Conservation (phyloP, 2,329 filamentous ascomycete genomes). For the Beauveria sp. region DNA sequence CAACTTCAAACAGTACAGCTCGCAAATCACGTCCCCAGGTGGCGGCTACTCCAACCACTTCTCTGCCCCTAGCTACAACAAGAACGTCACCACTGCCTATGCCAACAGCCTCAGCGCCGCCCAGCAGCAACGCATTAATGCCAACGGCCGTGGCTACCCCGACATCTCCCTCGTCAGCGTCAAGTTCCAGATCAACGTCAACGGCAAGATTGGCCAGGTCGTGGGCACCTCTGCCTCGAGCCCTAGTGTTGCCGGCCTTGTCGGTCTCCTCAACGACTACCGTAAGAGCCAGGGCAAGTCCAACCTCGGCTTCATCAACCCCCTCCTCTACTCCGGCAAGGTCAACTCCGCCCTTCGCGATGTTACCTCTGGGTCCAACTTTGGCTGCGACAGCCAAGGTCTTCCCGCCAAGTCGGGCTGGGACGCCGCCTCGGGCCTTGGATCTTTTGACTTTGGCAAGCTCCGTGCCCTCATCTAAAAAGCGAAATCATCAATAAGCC, state of each 20-base stretch:
- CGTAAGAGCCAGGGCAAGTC: conserved; percentile 6
- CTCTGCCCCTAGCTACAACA: conserved; percentile 2
- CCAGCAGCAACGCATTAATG: neutral
- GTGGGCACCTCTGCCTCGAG: conserved; percentile 9
- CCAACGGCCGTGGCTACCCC: conserved; percentile 7
- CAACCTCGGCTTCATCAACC: conserved; percentile 10
- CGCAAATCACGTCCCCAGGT: neutral
- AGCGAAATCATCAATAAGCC: neutral
- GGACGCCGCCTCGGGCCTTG: conserved; percentile 11
- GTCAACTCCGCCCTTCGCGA: conserved; percentile 12
- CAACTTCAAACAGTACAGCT: conserved; percentile 6
- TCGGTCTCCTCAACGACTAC: conserved; percentile 11
- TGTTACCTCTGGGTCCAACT: conserved; percentile 11
- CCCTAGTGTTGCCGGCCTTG: conserved; percentile 3
- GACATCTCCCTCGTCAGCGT: conserved; percentile 8
- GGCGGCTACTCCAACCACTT: conserved; percentile 12
- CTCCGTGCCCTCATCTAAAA: neutral
- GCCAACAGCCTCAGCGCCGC: neutral
- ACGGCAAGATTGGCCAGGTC: neutral
- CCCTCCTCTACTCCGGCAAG: conserved; percentile 12
- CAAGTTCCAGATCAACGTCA: conserved; percentile 1
- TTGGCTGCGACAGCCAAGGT: conserved; percentile 7
- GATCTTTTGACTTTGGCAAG: conserved; percentile 13
- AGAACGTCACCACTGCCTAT: neutral
- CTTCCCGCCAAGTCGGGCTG: conserved; percentile 8